Evolutionary conservation across 1,139 yeast genomes (phyloP), one percentile per base, ranked within the genome.

Genomic region (Suhomyces maxii): DNA sequence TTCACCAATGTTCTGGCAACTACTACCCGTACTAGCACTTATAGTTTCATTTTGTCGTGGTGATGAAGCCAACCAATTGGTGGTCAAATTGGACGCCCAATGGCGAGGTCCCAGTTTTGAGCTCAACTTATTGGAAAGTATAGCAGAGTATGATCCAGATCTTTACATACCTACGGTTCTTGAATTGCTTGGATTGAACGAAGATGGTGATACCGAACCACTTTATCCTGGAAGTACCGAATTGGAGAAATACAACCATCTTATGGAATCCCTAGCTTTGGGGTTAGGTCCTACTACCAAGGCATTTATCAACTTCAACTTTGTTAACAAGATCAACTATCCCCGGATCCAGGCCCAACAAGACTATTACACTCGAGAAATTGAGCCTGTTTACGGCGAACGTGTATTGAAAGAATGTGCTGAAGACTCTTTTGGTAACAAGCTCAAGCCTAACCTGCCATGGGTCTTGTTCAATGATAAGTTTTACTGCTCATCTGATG

Each of bases 311-410:
- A 77, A 81, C 48, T 69, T 82, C 45, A 69, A 80, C 38, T 56
- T 84, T 38, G 80, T 80, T 0, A 69, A 81, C 51, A 82, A 83
- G 45, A 65, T 73, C 36, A 65, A 74, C 48, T 68, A 86, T 1
- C 89, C 96, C 4, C 68, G 84, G 42, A 73, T 89, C 26, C 80
- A 82, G 53, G 69, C 90, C 1, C 88, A 86, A 48, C 85, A 76
- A 56, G 75, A 76, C 46, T 70, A 76, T 58, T 87, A 79, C 56
- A 64, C 61, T 6, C 51, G 65, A 1, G 52, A 60, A 0, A 67
- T 70, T 7, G 51, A 57, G 30, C 64, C 71, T 0, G 47, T 51
- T 3, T 56, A 54, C 34, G 55, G 54, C 2, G 48, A 47, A 5
- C 50, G 56, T 42, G 53, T 68, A 37, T 28, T 37, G 11, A 53